phyloP scores from a whole-genome alignment of 1,284 basidiomycete species.

The Ceratobasidium papillatum region DNA sequence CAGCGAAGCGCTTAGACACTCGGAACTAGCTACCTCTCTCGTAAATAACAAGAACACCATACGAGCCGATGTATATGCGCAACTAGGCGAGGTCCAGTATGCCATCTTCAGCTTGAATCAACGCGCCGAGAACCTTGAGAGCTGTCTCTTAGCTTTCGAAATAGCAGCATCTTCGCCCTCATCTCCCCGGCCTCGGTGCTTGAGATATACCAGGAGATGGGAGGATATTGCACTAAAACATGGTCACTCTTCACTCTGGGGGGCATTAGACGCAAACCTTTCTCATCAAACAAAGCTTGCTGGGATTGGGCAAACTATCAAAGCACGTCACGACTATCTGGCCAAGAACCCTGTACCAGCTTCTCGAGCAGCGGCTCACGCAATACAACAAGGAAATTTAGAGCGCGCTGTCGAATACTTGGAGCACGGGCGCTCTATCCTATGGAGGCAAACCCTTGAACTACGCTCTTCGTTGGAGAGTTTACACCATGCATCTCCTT shows the following conservation, averaged over 20 bases:
- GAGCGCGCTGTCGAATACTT: conserved; percentile 38
- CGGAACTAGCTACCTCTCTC: conserved; percentile 13
- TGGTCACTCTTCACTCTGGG: conserved; percentile 4
- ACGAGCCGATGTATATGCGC: conserved; percentile 15
- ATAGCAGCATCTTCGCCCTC: conserved; percentile 3
- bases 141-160: conserved; percentile 1
- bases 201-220: conserved; percentile 20
- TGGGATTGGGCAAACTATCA: not conserved
- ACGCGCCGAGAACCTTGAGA: not conserved
- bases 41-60: not conserved
- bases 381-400: conserved; percentile 23
- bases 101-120: conserved; percentile 8
- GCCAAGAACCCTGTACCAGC: conserved; percentile 20
- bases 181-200: conserved; percentile 8
- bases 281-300: conserved; percentile 9
- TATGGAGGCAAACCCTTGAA: conserved; percentile 33
- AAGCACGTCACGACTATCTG: conserved; percentile 23
- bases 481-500: not conserved
- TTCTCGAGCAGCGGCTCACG: conserved; percentile 31
- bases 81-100: conserved; percentile 21
- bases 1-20: not conserved
- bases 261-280: not conserved
- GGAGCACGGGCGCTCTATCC: conserved; percentile 36
- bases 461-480: conserved; percentile 21
- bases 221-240: conserved; percentile 18